Evolutionary conservation across 176 grass and related monocot species (phyloP).

Genomic region (Ensete ventricosum): DNA sequence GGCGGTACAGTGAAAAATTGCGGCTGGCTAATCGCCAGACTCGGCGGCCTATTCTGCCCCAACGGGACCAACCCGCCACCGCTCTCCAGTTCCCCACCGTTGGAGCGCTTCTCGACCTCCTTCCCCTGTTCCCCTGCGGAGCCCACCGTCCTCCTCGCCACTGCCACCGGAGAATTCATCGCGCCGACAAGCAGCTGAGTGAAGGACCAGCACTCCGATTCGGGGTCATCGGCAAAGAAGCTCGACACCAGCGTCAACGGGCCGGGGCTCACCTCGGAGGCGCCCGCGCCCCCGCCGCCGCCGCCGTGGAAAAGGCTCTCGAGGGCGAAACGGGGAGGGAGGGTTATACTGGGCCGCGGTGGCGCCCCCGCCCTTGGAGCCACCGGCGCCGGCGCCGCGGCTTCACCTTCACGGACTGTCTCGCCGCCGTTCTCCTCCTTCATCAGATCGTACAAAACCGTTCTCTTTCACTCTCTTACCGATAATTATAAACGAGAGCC

Average conservation of each 20-base stretch:
- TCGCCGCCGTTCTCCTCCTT: background rate
- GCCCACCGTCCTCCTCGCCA: background rate
- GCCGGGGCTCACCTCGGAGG: slow-evolving; percentile 30
- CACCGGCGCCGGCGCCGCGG: background rate
- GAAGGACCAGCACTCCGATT: slow-evolving; percentile 51
- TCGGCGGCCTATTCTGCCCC: slow-evolving; percentile 8
- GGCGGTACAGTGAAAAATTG: slow-evolving; percentile 32
- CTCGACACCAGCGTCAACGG: slow-evolving; percentile 35
- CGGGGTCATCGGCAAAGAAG: slow-evolving; percentile 39
- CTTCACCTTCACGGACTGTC: background rate
- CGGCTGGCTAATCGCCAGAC: slow-evolving; percentile 13
- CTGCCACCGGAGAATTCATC: slow-evolving; percentile 30
- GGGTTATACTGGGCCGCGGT: slow-evolving; percentile 25
- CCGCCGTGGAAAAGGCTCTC: slow-evolving; percentile 29
- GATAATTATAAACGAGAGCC: background rate
- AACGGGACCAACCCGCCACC: background rate
- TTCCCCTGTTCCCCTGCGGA: background rate
- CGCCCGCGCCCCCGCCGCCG: background rate
- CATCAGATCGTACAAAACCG: slow-evolving; percentile 7
- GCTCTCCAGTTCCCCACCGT: background rate
- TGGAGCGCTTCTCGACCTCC: background rate
- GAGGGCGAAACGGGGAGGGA: slow-evolving; percentile 29
- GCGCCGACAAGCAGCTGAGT: slow-evolving; percentile 53
- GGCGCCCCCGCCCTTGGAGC: background rate
- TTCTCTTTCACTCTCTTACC: background rate